Evolutionary conservation across 1,284 basidiomycete genomes (phyloP).

Genomic region (Boletellus deceptivus): DNA sequence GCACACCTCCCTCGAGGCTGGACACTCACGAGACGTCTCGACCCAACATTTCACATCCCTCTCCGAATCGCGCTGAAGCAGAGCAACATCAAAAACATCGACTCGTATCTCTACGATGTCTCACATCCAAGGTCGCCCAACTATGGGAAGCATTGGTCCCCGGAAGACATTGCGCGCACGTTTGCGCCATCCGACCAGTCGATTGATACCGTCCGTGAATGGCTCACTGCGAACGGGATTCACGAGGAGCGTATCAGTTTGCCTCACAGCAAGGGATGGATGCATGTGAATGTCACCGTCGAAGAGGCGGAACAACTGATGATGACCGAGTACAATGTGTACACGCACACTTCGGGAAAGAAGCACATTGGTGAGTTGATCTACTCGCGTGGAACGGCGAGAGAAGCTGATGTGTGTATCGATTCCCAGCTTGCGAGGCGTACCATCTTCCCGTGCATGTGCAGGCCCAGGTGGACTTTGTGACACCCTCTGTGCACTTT

Average conservation of each 20-base stretch:
- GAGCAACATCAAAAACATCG: conserved; percentile 37
- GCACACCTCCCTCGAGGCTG: conserved; percentile 32
- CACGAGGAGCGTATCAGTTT: conserved; percentile 11
- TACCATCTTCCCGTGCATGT: conserved; percentile 44
- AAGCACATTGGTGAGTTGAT: conserved; percentile 30
- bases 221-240: conserved; percentile 39
- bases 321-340: conserved; percentile 43
- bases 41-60: conserved; percentile 30
- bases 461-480: conserved; percentile 44
- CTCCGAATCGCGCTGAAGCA: conserved; percentile 44
- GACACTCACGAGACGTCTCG: conserved; percentile 28
- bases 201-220: conserved; percentile 37
- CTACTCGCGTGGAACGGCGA: background rate
- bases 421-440: conserved; percentile 35
- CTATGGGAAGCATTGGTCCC: conserved; percentile 46
- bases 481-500: conserved; percentile 44
- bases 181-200: conserved; percentile 41
- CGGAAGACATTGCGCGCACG: conserved; percentile 35
- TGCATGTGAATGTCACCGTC: conserved; percentile 37
- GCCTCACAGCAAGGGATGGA: conserved; percentile 37
- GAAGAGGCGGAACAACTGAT: conserved; percentile 43
- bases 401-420: conserved; percentile 22
- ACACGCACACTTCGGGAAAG: conserved; percentile 35
- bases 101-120: conserved; percentile 38
- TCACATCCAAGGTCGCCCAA: conserved; percentile 41